These are phyloP conservation scores for Cavenderia fasciculata DNA, from an alignment of 78 protist genomes.

Conservation along the genomic window DNA sequence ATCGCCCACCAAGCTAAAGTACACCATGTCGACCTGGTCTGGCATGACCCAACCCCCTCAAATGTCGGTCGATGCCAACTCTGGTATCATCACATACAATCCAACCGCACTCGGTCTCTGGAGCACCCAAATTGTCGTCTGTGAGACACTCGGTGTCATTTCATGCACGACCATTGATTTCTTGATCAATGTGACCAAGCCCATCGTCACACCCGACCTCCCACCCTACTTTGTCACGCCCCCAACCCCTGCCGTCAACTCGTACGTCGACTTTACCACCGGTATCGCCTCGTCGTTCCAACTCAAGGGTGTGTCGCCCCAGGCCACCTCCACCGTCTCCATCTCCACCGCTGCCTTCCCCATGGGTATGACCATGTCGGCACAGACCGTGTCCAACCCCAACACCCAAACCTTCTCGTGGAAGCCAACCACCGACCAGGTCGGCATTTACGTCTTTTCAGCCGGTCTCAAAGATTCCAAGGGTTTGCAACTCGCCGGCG, in stretches of 20 bases:
- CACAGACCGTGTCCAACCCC: neutral
- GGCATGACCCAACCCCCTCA: neutral
- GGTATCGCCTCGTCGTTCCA: neutral
- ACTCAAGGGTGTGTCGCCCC: neutral
- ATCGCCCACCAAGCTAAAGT: neutral
- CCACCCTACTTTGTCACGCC: constrained; percentile 1
- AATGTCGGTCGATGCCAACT: neutral
- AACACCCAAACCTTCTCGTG: neutral
- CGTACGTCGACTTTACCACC: neutral
- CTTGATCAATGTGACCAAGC: constrained; percentile 38
- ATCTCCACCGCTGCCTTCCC: constrained; percentile 22
- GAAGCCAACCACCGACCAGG: neutral
- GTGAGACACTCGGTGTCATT: neutral
- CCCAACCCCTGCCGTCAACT: neutral
- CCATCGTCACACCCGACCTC: neutral
- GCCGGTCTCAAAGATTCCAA: neutral
- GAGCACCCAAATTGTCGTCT: constrained; percentile 29
- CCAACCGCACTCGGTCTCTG: constrained; percentile 22
- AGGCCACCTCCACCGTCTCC: neutral
- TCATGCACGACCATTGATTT: no score
- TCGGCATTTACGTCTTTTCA: constrained; percentile 20
- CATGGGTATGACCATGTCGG: neutral
- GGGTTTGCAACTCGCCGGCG: neutral
- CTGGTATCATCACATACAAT: constrained; percentile 40
- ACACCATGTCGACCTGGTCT: neutral